phyloP scores from a whole-genome alignment of 1,284 basidiomycete genomes.

The Cutaneotrichosporon spelunceum region DNA sequence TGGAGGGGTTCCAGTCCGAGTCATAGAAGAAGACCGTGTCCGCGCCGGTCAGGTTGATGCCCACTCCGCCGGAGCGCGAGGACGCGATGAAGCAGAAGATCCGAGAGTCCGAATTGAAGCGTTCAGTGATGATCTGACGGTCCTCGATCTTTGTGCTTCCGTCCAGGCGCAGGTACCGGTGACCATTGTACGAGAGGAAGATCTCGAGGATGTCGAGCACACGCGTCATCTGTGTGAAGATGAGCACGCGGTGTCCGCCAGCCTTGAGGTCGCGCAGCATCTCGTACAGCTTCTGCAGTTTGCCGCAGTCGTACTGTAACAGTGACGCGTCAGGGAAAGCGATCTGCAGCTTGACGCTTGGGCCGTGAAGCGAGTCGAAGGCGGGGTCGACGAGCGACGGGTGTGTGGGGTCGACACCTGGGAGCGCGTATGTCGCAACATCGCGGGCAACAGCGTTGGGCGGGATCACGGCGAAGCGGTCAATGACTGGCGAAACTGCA shows the following conservation, averaged over 20 bases:
- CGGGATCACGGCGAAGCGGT: constrained; percentile 78
- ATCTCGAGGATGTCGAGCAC: constrained; percentile 92
- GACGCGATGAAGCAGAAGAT: constrained; percentile 93
- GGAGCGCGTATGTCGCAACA: constrained; percentile 56
- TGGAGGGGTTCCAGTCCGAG: constrained; percentile 96
- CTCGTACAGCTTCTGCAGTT: constrained; percentile 76
- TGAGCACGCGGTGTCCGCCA: constrained; percentile 82
- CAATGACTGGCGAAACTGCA: constrained; percentile 60
- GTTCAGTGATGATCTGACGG: constrained; percentile 88
- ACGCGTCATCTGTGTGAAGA: constrained; percentile 97
- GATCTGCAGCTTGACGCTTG: constrained; percentile 79
- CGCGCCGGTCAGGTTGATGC: constrained; percentile 95
- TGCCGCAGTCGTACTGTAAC: constrained; percentile 94
- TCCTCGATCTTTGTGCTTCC: constrained; percentile 95
- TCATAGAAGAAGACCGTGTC: constrained; percentile 92
- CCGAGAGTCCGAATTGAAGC: constrained; percentile 90
- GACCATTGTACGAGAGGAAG: constrained; percentile 89
- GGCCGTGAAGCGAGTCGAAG: constrained; percentile 70
- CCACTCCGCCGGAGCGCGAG: constrained; percentile 89
- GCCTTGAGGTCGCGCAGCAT: constrained; percentile 80
- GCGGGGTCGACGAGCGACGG: constrained; percentile 43
- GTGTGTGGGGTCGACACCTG: constrained; percentile 41
- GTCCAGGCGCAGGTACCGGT: constrained; percentile 87
- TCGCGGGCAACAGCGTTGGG: constrained; percentile 75
- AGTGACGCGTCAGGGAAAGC: constrained; percentile 89